phyloP scores from a whole-genome alignment of 1,284 basidiomycete genomes.

The Cryptococcus sp. region DNA sequence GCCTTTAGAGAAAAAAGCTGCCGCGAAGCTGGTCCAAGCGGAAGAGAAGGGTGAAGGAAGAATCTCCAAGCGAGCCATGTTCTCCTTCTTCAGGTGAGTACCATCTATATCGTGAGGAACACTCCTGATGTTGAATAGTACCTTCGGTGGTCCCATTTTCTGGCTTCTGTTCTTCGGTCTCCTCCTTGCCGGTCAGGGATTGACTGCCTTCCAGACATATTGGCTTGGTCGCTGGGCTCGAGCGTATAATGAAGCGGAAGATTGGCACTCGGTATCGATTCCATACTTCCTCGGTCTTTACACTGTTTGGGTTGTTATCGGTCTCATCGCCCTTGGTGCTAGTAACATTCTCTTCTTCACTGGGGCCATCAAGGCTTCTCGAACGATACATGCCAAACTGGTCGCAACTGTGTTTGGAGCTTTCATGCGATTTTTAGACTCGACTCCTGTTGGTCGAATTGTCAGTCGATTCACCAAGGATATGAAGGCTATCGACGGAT shows the following conservation, averaged over 20 bases:
- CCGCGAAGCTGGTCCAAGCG: slow-evolving; percentile 51
- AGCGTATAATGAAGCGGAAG: slow-evolving; percentile 51
- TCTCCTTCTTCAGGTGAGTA: slow-evolving; percentile 40
- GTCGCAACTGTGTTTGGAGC: slow-evolving; percentile 58
- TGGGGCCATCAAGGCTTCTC: slow-evolving; percentile 55
- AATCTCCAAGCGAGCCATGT: slow-evolving; percentile 49
- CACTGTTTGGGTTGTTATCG: slow-evolving; percentile 41
- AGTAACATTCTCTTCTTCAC: slow-evolving; percentile 43
- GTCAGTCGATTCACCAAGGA: slow-evolving; percentile 60
- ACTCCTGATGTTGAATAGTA: slow-evolving; percentile 12
- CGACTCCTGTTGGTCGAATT: slow-evolving; percentile 58
- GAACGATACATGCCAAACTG: slow-evolving; percentile 56
- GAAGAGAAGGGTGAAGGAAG: slow-evolving; percentile 60
- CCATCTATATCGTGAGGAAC: background rate
- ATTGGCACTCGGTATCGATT: slow-evolving; percentile 35
- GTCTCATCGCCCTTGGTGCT: slow-evolving; percentile 34
- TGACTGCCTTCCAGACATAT: slow-evolving; percentile 53
- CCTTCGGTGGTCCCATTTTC: slow-evolving; percentile 48
- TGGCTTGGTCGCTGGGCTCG: slow-evolving; percentile 60
- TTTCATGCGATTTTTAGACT: slow-evolving; percentile 58
- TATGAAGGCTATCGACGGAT: slow-evolving; percentile 50
- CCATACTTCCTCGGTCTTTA: slow-evolving; percentile 53
- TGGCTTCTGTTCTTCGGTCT: slow-evolving; percentile 43
- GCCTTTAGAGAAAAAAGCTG: slow-evolving; percentile 35
- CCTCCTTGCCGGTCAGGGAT: slow-evolving; percentile 30